A percentile compares a stretch with the other conserved stretches of the same genome.
These are phyloP conservation scores for Phytophthora hibernalis DNA, from an alignment of 352 stramenopile species.

Conservation along the genomic window DNA sequence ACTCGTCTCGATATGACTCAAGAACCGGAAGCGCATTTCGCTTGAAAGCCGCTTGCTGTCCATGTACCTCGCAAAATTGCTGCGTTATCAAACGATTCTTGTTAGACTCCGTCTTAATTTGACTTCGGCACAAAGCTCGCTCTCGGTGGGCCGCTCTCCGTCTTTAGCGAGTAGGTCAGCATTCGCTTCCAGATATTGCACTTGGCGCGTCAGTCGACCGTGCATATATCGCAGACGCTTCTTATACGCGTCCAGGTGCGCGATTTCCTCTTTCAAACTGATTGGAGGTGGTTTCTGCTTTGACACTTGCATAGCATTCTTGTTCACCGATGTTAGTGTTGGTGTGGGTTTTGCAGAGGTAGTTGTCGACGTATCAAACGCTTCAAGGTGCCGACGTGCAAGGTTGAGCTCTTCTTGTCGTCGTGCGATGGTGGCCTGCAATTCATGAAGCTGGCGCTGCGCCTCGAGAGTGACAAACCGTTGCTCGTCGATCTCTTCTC, in stretches of 20 bases:
- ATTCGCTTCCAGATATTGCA: constrained; percentile 49
- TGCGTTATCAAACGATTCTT: constrained; percentile 38
- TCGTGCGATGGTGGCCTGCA: constrained; percentile 39
- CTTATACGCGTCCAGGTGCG: constrained; percentile 60
- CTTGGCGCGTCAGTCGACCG: constrained; percentile 45
- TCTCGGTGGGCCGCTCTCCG: constrained; percentile 36
- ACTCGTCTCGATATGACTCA: constrained; percentile 55
- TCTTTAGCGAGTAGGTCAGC: constrained; percentile 41
- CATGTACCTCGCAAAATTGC: constrained; percentile 34
- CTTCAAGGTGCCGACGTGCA: constrained; percentile 45
- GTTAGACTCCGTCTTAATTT: constrained; percentile 47
- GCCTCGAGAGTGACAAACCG: constrained; percentile 50
- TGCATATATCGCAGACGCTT: constrained; percentile 59
- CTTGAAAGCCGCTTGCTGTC: constrained; percentile 34
- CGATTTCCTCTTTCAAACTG: constrained; percentile 52
- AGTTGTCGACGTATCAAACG: constrained; percentile 24
- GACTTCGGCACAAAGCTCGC: constrained; percentile 42
- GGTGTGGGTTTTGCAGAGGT: constrained; percentile 12
- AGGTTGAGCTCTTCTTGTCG: constrained; percentile 51
- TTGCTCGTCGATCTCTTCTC: constrained; percentile 67
- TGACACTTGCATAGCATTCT: neutral
- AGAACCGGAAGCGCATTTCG: constrained; percentile 46
- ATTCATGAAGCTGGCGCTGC: constrained; percentile 52
- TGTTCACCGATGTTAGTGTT: constrained; percentile 9
- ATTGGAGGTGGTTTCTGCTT: constrained; percentile 1